A percentile compares a stretch with the other conserved stretches of the same genome.
These are phyloP conservation scores for Russula dissimulans DNA, from an alignment of 768 basidiomycete species.

Conservation along the genomic window DNA sequence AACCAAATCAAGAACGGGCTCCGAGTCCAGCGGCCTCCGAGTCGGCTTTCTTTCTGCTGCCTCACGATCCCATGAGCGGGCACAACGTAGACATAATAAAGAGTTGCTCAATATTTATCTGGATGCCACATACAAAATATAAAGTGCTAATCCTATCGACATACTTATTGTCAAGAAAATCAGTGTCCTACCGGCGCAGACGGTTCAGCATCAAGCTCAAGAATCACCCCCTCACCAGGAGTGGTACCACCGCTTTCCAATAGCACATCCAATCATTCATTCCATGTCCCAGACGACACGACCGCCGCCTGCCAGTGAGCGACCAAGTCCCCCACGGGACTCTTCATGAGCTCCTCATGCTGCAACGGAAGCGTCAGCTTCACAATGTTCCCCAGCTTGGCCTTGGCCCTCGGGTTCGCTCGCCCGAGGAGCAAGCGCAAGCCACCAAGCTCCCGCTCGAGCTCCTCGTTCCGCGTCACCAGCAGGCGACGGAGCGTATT, in stretches of 20 bases:
- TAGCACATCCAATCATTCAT: background rate
- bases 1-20: too few species aligned
- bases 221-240: background rate
- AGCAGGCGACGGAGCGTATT: background rate
- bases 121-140: too few species aligned
- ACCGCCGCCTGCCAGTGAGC: conserved; percentile 6
- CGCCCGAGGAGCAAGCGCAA: conserved; percentile 10
- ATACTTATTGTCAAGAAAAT: too few species aligned
- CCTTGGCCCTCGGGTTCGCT: background rate
- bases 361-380: conserved; percentile 1
- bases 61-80: too few species aligned
- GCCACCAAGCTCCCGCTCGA: conserved; percentile 8
- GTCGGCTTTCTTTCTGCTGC: too few species aligned
- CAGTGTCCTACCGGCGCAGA: too few species aligned
- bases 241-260: background rate
- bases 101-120: too few species aligned
- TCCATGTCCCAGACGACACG: background rate
- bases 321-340: conserved; percentile 1
- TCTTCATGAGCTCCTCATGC: too few species aligned
- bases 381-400: conserved; percentile 1
- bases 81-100: too few species aligned
- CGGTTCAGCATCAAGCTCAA: too few species aligned
- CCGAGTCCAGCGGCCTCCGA: too few species aligned
- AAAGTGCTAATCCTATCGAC: too few species aligned
- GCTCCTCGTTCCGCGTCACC: conserved; percentile 6